phyloP scores from a whole-genome alignment of 768 basidiomycete species.

The Mycena albidolilacea region DNA sequence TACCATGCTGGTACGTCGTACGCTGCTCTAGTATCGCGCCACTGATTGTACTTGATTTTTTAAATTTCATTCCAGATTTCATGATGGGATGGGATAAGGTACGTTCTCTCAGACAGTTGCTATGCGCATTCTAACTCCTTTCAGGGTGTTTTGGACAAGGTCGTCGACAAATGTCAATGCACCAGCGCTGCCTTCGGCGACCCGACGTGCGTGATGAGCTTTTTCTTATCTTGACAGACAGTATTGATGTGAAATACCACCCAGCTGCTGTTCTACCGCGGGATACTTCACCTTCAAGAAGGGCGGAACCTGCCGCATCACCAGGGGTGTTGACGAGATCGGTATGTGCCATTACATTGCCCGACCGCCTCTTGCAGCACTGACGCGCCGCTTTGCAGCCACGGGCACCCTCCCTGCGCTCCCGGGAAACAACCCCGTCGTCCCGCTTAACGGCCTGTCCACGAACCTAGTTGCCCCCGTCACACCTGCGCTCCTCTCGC shows the following conservation, averaged over 20 bases:
- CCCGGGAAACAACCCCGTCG: conserved; percentile 70
- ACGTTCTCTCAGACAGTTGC: not conserved
- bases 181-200: conserved; percentile 55
- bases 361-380: not conserved
- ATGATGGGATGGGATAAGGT: conserved; percentile 71
- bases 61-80: conserved; percentile 54
- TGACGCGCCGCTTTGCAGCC: conserved; percentile 47
- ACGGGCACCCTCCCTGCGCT: conserved; percentile 62
- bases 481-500: conserved; percentile 57
- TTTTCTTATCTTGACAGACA: conserved; percentile 38
- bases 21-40: not conserved
- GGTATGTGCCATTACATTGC: conserved; percentile 49
- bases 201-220: conserved; percentile 27
- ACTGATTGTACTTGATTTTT: not conserved
- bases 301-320: conserved; percentile 60
- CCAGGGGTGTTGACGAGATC: conserved; percentile 62
- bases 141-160: conserved; percentile 65
- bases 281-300: conserved; percentile 62
- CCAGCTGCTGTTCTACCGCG: conserved; percentile 59
- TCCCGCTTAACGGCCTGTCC: conserved; percentile 15
- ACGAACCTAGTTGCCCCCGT: conserved; percentile 35
- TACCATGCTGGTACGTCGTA: conserved; percentile 64
- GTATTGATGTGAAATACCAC: not conserved
- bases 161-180: conserved; percentile 69
- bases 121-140: not conserved